Percentiles rank a stretch among this genome's conserved stretches.
Evolutionary conservation across 75 land plant genomes (phyloP).

Genomic region (Azolla pinnata): DNA sequence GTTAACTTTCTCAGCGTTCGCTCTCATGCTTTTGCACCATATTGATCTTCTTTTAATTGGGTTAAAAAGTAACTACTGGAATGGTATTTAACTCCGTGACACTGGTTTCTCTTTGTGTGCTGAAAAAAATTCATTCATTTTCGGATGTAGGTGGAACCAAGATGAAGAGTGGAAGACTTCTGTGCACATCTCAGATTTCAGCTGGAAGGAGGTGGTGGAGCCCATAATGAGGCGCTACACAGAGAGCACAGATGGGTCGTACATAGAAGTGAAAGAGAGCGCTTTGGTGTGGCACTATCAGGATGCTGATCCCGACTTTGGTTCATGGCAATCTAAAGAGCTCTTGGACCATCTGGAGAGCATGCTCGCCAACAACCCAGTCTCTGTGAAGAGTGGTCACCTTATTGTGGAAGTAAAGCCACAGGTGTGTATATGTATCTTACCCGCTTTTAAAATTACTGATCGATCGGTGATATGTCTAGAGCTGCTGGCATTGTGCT

Average conservation of each 20-base stretch:
- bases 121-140: background rate
- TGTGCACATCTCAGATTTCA: constrained; percentile 16
- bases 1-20: too few species aligned
- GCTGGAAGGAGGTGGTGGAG: constrained; percentile 36
- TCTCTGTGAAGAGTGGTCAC: constrained; percentile 50
- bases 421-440: constrained; percentile 24
- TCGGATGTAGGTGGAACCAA: constrained; percentile 7
- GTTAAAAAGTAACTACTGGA: too few species aligned
- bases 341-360: constrained; percentile 41
- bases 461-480: too few species aligned
- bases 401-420: constrained; percentile 52
- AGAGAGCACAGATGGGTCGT: constrained; percentile 42
- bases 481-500: too few species aligned
- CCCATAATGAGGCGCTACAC: constrained; percentile 38
- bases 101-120: too few species aligned
- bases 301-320: constrained; percentile 45
- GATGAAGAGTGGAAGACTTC: constrained; percentile 46
- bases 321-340: constrained; percentile 46
- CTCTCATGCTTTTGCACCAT: too few species aligned
- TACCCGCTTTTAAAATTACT: too few species aligned
- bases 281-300: constrained; percentile 39
- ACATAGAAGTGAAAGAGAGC: constrained; percentile 30
- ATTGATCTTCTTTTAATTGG: too few species aligned
- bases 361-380: constrained; percentile 58
- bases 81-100: too few species aligned